phyloP scores from a whole-genome alignment of 2,329 filamentous ascomycete genomes.

The Ascochyta rabiei region DNA sequence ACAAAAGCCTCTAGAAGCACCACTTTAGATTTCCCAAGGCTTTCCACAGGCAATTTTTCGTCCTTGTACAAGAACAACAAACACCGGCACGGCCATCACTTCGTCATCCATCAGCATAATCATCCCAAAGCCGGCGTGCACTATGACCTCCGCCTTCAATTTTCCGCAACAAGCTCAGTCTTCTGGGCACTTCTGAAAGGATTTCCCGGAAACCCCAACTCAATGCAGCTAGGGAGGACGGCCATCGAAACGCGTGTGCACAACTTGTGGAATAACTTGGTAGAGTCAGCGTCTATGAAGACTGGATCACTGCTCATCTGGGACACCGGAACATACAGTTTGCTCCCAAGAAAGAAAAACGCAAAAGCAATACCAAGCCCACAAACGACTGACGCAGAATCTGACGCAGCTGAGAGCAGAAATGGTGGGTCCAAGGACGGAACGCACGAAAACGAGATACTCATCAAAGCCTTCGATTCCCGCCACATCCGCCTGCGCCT shows the following conservation, averaged over 20 bases:
- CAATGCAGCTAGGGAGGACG: slow-evolving; percentile 48
- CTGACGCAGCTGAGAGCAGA: neutral
- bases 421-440: neutral
- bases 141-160: slow-evolving; percentile 73
- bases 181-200: slow-evolving; percentile 60
- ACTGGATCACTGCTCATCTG: slow-evolving; percentile 55
- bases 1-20: slow-evolving; percentile 33
- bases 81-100: slow-evolving; percentile 55
- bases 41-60: slow-evolving; percentile 52
- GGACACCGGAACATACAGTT: slow-evolving; percentile 54
- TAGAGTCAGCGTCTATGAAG: slow-evolving; percentile 51
- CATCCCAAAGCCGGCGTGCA: slow-evolving; percentile 71
- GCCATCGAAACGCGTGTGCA: slow-evolving; percentile 55
- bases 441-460: slow-evolving; percentile 43
- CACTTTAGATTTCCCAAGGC: slow-evolving; percentile 31
- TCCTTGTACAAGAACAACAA: slow-evolving; percentile 57
- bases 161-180: slow-evolving; percentile 69
- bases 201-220: slow-evolving; percentile 51
- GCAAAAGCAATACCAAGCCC: slow-evolving; percentile 21
- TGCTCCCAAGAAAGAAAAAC: slow-evolving; percentile 36
- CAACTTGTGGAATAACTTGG: slow-evolving; percentile 54
- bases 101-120: slow-evolving; percentile 76
- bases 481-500: slow-evolving; percentile 51
- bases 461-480: slow-evolving; percentile 47
- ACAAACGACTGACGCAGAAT: slow-evolving; percentile 41